A percentile compares a stretch with the other conserved stretches of the same genome.
Evolutionary conservation across 2,329 filamentous ascomycete species (phyloP).

Genomic region (Botrytis squamosa): DNA sequence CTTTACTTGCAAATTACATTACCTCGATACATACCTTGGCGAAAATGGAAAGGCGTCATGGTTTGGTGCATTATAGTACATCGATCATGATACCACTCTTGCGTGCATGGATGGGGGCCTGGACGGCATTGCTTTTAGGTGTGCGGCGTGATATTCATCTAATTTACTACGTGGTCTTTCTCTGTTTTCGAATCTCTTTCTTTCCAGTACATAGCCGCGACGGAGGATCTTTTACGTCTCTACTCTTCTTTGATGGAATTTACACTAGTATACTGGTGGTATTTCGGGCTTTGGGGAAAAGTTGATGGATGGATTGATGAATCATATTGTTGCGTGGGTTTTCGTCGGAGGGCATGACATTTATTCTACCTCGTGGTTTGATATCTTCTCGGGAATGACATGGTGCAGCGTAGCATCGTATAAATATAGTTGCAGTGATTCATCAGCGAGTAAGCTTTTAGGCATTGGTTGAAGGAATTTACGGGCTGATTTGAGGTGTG

Average conservation of each 20-base stretch:
- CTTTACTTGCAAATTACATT: slow-evolving; percentile 6
- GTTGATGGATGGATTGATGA: not conserved
- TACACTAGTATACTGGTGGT: not conserved
- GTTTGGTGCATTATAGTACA: slow-evolving; percentile 18
- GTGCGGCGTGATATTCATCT: slow-evolving; percentile 14
- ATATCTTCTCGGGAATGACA: not conserved
- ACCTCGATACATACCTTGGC: slow-evolving; percentile 16
- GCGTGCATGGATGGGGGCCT: slow-evolving; percentile 15
- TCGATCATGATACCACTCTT: slow-evolving; percentile 19
- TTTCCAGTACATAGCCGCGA: slow-evolving; percentile 12
- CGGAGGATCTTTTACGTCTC: not conserved
- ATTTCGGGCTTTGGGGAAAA: slow-evolving; percentile 1
- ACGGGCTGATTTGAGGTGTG: slow-evolving; percentile 6
- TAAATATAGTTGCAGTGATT: slow-evolving; percentile 13
- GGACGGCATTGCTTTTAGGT: slow-evolving; percentile 18
- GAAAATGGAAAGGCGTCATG: slow-evolving; percentile 18
- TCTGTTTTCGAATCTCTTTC: slow-evolving; percentile 1
- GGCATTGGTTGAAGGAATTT: not conserved
- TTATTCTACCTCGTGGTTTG: not conserved
- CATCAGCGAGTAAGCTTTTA: not conserved
- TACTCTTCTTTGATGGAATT: not conserved
- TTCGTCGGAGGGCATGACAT: not conserved
- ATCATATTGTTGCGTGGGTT: not conserved
- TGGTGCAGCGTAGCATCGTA: slow-evolving; percentile 1
- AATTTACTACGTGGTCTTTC: slow-evolving; percentile 8